phyloP scores from a whole-genome alignment of 2,329 filamentous ascomycete species.

The Colletotrichum gloeosporioides region DNA sequence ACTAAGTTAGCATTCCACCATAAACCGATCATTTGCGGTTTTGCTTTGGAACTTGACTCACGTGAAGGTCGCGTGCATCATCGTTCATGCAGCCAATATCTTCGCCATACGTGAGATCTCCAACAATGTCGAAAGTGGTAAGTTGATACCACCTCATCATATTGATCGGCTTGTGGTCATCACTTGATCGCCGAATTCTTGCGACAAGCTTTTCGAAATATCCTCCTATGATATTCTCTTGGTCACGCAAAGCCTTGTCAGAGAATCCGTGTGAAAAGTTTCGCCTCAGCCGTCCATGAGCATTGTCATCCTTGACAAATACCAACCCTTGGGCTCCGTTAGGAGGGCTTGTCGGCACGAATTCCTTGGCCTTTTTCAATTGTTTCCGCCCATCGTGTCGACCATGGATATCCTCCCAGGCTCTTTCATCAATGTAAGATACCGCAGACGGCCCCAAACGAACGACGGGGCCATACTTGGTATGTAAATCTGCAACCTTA shows the following conservation, averaged over 20 bases:
- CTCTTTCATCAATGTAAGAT: background rate
- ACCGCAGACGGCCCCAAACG: background rate
- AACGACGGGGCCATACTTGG: background rate
- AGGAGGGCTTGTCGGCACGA: background rate
- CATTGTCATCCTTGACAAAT: background rate
- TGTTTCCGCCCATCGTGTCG: background rate
- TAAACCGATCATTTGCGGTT: background rate
- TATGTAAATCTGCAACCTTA: background rate
- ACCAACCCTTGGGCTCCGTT: background rate
- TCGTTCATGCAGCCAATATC: conserved; percentile 20
- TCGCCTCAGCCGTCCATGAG: conserved; percentile 13
- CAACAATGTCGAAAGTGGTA: conserved; percentile 21
- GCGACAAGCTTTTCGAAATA: conserved; percentile 30
- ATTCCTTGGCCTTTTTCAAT: background rate
- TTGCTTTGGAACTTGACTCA: background rate
- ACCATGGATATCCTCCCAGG: background rate
- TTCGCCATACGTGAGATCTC: conserved; percentile 22
- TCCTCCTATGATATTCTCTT: conserved; percentile 29
- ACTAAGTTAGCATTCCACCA: background rate
- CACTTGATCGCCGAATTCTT: background rate
- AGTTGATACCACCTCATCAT: conserved; percentile 17
- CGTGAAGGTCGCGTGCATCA: conserved; percentile 6
- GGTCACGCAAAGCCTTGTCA: conserved; percentile 30
- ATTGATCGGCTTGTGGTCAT: conserved; percentile 18
- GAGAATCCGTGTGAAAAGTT: conserved; percentile 32